Evolutionary conservation across 768 basidiomycete species (phyloP), one percentile per base, ranked within the genome.

Genomic region (Mycena rosella): DNA sequence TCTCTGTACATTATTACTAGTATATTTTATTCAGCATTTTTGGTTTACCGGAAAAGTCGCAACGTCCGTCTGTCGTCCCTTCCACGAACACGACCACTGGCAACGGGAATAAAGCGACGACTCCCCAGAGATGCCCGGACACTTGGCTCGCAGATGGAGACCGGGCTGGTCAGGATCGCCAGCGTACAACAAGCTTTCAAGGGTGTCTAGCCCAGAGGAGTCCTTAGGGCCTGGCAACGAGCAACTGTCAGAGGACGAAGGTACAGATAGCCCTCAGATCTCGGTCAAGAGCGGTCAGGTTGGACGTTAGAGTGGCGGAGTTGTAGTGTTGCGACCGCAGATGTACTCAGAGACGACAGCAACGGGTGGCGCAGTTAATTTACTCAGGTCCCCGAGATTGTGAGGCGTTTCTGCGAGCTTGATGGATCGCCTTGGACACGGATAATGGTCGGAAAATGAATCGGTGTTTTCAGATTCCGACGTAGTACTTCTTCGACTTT

Each of bases 181-280:
- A 61, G 45, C 60, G 55, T 58, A 34, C 26, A 57, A 34, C 44
- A 64, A 69, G 40, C 68, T 69, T 69, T 61, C 53, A 55, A 64
- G 58, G 63, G 60, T 52, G n/a, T n/a, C n/a, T n/a, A n/a, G n/a
- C n/a, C n/a, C n/a, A n/a, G n/a, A n/a, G n/a, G n/a, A n/a, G n/a
- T n/a, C n/a, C n/a, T n/a, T n/a, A 40, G 38, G 14, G 11, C 10
- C 34, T 15, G 34, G 14, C 45, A 40, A 30, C 32, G 47, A 20
- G 15, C 27, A 44, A 7, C 61, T 63, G 61, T 55, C 52, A 63
- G 48, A 11, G 15, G 26, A 38, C 36, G 34, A 56, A 63, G 27
- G 55, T 32, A 24, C 17, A 40, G 13, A 26, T 38, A 29, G 20
- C 34, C 34, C 34, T 36, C 15, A 36, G 34, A 36, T 36, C 34